Base-by-base conservation (phyloP, 2,329 filamentous ascomycete species). In the Fusarium xylarioides region DNA sequence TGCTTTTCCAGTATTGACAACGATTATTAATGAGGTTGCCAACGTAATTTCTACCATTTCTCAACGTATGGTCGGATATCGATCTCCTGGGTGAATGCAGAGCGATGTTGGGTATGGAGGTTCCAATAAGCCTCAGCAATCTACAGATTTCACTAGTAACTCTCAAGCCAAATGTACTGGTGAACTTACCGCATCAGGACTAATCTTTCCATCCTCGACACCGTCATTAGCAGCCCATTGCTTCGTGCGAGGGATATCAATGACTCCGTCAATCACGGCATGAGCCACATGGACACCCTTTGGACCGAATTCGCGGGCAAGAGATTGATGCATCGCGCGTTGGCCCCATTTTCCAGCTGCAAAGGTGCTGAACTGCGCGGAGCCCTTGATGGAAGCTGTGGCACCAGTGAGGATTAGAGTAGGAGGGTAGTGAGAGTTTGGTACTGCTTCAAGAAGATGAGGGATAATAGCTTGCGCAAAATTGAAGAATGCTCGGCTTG, bases 81-180 rank as follows among this genome's bases (percentile, higher is more conserved):
- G 75, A 97, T 81, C 83, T 97, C 93, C 79, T 93, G 93, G 0
- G 93, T 95, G 78, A 95, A 97, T 5, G 90, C 90, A 11, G 92
- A 93, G 74, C 89, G 88, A 37, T 91, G 92, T 84, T 97, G 94
- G 1, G 91, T 92, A 79, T 97, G 94, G 77, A 97, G 80, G 79
- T 91, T 86, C 93, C 94, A 97, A 78, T 97, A 97, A 16, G 90
- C 89, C 73, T 97, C 93, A 16, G 94, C 94, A 85, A 97, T 97
- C 91, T 95, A 23, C 4, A 26, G 16, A 71, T 38, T 74, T 54
- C 23, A 71, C 55, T 15, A 66, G 26, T 23, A 42, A 6, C 15
- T 3, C n/a, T 19, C 16, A 18, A 11, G 11, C 15, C 2, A 11
- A 11, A 11, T 14, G 16, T 14, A 2, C 4, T 28, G 11, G 15